A percentile compares a stretch with the other conserved stretches of the same genome.
Evolutionary conservation across 2,329 filamentous ascomycete species (phyloP).

Genomic region (Penicillium sp.): DNA sequence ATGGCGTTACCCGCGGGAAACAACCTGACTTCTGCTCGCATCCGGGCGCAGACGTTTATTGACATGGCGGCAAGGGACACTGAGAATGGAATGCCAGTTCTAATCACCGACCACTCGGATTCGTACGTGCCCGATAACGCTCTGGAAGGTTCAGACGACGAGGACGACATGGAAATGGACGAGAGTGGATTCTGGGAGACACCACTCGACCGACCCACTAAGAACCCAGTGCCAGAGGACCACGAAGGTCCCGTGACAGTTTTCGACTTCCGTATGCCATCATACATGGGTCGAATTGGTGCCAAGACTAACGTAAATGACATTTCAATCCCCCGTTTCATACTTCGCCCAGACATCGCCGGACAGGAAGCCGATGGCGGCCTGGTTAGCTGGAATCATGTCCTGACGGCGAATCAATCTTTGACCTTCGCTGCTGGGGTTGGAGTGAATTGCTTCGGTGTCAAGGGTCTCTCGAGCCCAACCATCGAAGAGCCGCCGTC

Average conservation of each 20-base stretch:
- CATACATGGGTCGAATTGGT: constrained; percentile 47
- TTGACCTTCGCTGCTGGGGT: constrained; percentile 42
- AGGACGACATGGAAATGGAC: constrained; percentile 40
- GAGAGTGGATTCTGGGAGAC: constrained; percentile 37
- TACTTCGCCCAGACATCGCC: constrained; percentile 47
- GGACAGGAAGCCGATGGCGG: constrained; percentile 51
- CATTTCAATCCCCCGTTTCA: constrained; percentile 44
- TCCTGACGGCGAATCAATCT: constrained; percentile 48
- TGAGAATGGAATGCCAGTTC: constrained; percentile 45
- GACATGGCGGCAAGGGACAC: constrained; percentile 48
- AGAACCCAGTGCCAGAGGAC: constrained; percentile 25
- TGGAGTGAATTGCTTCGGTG: constrained; percentile 39
- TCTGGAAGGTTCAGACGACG: constrained; percentile 35
- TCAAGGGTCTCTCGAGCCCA: constrained; percentile 27
- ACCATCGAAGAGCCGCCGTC: constrained; percentile 37
- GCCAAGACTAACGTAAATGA: constrained; percentile 29
- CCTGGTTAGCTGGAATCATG: constrained; percentile 50
- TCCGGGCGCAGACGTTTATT: constrained; percentile 52
- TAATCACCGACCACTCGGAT: constrained; percentile 50
- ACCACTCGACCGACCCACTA: constrained; percentile 27
- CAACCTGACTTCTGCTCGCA: constrained; percentile 50
- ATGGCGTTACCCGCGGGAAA: constrained; percentile 49
- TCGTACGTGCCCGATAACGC: constrained; percentile 42
- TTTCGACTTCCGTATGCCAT: constrained; percentile 48
- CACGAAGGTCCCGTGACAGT: constrained; percentile 41